These are phyloP conservation scores for Drechslerella dactyloides DNA, from an alignment of 2,329 filamentous ascomycete genomes.

Conservation along the genomic window DNA sequence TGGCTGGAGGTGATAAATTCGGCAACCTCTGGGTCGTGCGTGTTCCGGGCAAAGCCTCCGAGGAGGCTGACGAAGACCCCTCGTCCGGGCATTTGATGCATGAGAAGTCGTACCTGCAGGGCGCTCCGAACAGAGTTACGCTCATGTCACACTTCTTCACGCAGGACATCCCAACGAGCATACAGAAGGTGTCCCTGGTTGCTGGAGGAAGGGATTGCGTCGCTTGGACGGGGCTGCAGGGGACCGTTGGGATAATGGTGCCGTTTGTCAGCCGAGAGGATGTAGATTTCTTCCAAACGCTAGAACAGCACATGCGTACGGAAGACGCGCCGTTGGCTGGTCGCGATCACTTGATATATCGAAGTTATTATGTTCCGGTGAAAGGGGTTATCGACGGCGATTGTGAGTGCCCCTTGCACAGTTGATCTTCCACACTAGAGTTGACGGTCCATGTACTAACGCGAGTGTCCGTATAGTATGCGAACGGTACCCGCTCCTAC, in stretches of 20 bases:
- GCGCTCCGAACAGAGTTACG: slow-evolving; percentile 81
- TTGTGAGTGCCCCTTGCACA: slow-evolving; percentile 55
- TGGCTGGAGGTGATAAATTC: slow-evolving; percentile 95
- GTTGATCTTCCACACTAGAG: neutral
- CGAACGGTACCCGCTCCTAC: slow-evolving; percentile 83
- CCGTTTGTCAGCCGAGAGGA: slow-evolving; percentile 92
- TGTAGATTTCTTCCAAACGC: slow-evolving; percentile 94
- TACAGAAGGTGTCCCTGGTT: slow-evolving; percentile 86
- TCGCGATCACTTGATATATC: slow-evolving; percentile 92
- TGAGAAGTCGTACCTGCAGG: slow-evolving; percentile 86
- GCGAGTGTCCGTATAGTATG: slow-evolving; percentile 64
- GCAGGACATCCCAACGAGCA: slow-evolving; percentile 88
- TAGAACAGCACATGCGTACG: slow-evolving; percentile 84
- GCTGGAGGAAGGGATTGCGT: slow-evolving; percentile 90
- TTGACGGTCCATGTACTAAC: slow-evolving; percentile 5
- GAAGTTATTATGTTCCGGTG: slow-evolving; percentile 92
- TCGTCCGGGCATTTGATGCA: slow-evolving; percentile 90
- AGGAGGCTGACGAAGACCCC: slow-evolving; percentile 89
- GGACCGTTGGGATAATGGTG: slow-evolving; percentile 89
- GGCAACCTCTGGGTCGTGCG: slow-evolving; percentile 94
- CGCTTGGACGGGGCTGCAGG: slow-evolving; percentile 92
- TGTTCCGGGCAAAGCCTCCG: slow-evolving; percentile 81
- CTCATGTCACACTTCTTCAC: slow-evolving; percentile 88
- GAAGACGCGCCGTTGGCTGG: slow-evolving; percentile 89
- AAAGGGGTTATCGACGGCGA: slow-evolving; percentile 98